A percentile compares a stretch with the other conserved stretches of the same genome.
Evolutionary conservation across 1,139 yeast species (phyloP).

Genomic region (Debaryomyces singareniensis): DNA sequence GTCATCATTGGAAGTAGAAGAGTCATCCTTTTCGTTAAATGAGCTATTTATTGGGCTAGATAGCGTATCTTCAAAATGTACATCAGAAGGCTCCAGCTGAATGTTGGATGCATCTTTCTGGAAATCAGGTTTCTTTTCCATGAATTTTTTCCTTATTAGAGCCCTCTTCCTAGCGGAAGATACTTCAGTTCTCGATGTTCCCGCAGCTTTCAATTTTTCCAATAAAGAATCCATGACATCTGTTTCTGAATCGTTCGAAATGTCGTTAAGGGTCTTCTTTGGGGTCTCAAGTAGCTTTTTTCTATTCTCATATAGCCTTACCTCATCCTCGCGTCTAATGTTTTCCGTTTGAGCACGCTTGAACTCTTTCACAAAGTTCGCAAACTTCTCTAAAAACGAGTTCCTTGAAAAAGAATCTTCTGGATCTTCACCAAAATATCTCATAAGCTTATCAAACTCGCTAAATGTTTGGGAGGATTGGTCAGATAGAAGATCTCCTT

Average conservation of each 20-base stretch:
- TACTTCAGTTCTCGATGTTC: conserved; percentile 67
- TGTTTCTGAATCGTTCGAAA: conserved; percentile 25
- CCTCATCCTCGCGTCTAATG: conserved; percentile 71
- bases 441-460: conserved; percentile 67
- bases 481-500: conserved; percentile 56
- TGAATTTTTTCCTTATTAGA: conserved; percentile 57
- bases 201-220: conserved; percentile 69
- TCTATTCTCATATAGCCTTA: conserved; percentile 67
- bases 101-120: conserved; percentile 12
- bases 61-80: conserved; percentile 8
- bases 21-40: neutral
- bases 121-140: conserved; percentile 34
- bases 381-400: conserved; percentile 66
- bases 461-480: conserved; percentile 58
- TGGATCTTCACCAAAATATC: conserved; percentile 73
- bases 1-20: conserved; percentile 4
- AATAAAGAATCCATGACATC: conserved; percentile 72
- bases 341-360: conserved; percentile 75
- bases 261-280: conserved; percentile 18
- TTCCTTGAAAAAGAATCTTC: conserved; percentile 59
- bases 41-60: conserved; percentile 8
- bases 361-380: conserved; percentile 68
- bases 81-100: neutral
- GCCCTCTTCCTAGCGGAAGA: conserved; percentile 80
- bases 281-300: conserved; percentile 54